A percentile compares a stretch with the other conserved stretches of the same genome.
phyloP scores from a whole-genome alignment of 2,329 filamentous ascomycete species.

The Aspergillus proliferans region DNA sequence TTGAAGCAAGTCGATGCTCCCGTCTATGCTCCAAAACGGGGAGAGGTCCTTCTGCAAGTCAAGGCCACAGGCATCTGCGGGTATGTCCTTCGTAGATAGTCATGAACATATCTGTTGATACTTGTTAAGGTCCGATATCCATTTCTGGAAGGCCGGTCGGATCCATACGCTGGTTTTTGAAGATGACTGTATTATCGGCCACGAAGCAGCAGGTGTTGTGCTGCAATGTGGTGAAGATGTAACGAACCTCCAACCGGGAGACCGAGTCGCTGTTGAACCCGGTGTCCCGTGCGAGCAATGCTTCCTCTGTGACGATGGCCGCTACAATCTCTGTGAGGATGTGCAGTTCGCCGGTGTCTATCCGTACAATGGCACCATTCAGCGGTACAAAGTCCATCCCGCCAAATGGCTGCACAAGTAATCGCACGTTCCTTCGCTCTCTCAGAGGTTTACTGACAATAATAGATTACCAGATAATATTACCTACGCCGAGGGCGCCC shows the following conservation, averaged over 20 bases:
- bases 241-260: slow-evolving; percentile 46
- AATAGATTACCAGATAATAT: slow-evolving; percentile 47
- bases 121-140: slow-evolving; percentile 53
- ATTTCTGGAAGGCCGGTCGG: slow-evolving; percentile 60
- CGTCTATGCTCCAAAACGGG: slow-evolving; percentile 47
- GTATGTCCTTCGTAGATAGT: slow-evolving; percentile 23
- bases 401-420: slow-evolving; percentile 52
- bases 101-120: background rate
- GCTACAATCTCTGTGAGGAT: slow-evolving; percentile 59
- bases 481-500: slow-evolving; percentile 53
- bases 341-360: slow-evolving; percentile 58
- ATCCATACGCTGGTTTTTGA: slow-evolving; percentile 59
- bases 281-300: slow-evolving; percentile 58
- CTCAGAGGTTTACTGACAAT: slow-evolving; percentile 5
- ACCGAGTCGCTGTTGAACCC: slow-evolving; percentile 62
- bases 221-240: slow-evolving; percentile 53
- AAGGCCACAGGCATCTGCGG: slow-evolving; percentile 61
- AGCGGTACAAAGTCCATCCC: slow-evolving; percentile 56
- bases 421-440: background rate
- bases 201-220: slow-evolving; percentile 59
- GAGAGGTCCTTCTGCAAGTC: slow-evolving; percentile 56
- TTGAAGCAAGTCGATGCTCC: slow-evolving; percentile 54
- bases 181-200: slow-evolving; percentile 59
- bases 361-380: slow-evolving; percentile 55
- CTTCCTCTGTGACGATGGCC: slow-evolving; percentile 54